Percentiles rank a stretch among this genome's conserved stretches.
Evolutionary conservation across 2,329 filamentous ascomycete species (phyloP).

Genomic region (Cytospora mali): DNA sequence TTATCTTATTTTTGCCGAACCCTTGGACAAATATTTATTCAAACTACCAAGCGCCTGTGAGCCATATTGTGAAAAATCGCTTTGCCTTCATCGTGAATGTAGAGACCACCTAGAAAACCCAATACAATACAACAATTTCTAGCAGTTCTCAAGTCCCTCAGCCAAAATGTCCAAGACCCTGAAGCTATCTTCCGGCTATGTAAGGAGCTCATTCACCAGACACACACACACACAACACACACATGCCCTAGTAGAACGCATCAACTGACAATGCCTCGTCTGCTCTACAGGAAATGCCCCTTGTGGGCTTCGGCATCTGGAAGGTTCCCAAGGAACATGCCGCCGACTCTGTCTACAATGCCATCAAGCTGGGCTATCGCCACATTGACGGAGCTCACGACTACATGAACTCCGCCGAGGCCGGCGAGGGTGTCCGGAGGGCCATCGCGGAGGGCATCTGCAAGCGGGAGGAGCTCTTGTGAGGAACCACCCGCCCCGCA

Average conservation of each 20-base stretch:
- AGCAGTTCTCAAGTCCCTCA: slow-evolving; percentile 20
- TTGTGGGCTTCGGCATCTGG: slow-evolving; percentile 47
- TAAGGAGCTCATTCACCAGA: slow-evolving; percentile 31
- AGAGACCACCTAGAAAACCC: neutral
- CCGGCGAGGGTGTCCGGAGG: slow-evolving; percentile 63
- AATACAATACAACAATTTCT: slow-evolving; percentile 24
- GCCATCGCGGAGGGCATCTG: slow-evolving; percentile 61
- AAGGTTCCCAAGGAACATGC: slow-evolving; percentile 41
- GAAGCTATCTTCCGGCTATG: slow-evolving; percentile 43
- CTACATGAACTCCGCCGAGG: slow-evolving; percentile 67
- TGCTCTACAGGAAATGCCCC: too few species aligned
- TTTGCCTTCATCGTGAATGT: neutral
- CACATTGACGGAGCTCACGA: slow-evolving; percentile 57
- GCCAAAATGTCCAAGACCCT: slow-evolving; percentile 26
- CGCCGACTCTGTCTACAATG: slow-evolving; percentile 61
- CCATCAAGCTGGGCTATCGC: slow-evolving; percentile 57
- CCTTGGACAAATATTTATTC: neutral
- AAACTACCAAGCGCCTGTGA: neutral
- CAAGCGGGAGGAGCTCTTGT: slow-evolving; percentile 64
- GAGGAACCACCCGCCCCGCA: too few species aligned
- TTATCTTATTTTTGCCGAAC: neutral
- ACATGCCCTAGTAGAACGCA: too few species aligned
- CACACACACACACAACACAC: too few species aligned
- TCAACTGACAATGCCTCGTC: too few species aligned
- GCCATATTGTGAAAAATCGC: neutral